These are phyloP conservation scores for Penicillium sclerotigenum DNA, from an alignment of 2,329 filamentous ascomycete species.

Conservation along the genomic window DNA sequence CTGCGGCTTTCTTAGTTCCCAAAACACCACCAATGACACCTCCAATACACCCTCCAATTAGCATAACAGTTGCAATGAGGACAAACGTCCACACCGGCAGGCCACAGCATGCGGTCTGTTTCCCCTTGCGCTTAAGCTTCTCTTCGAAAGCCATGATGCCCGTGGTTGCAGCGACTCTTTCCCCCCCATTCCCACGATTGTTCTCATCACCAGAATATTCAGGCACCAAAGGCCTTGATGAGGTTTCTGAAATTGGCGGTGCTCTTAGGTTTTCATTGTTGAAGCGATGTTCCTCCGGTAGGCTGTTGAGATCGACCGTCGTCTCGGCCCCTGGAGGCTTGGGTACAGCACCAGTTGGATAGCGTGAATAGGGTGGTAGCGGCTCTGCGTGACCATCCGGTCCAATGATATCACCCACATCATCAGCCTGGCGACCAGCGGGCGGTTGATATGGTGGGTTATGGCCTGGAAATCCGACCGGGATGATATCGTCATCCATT, in stretches of 20 bases:
- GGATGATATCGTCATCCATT: slow-evolving; percentile 49
- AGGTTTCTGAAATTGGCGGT: slow-evolving; percentile 31
- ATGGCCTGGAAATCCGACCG: slow-evolving; percentile 71
- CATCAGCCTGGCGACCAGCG: slow-evolving; percentile 67
- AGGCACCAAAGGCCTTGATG: slow-evolving; percentile 29
- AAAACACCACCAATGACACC: slow-evolving; percentile 55
- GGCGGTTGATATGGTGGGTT: slow-evolving; percentile 67
- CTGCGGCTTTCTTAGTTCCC: slow-evolving; percentile 42
- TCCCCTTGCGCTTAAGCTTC: slow-evolving; percentile 45
- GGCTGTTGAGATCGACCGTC: slow-evolving; percentile 37
- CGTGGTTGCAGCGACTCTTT: slow-evolving; percentile 27
- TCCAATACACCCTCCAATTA: slow-evolving; percentile 51
- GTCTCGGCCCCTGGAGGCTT: slow-evolving; percentile 48
- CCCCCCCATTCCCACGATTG: slow-evolving; percentile 13
- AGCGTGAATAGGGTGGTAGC: slow-evolving; percentile 85
- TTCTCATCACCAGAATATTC: slow-evolving; percentile 18
- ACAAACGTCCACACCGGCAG: slow-evolving; percentile 53
- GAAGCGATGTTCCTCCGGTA: slow-evolving; percentile 52
- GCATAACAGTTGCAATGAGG: slow-evolving; percentile 45
- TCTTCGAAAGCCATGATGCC: slow-evolving; percentile 44
- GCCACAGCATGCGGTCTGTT: slow-evolving; percentile 48
- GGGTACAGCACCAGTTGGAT: slow-evolving; percentile 70
- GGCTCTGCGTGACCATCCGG: slow-evolving; percentile 87
- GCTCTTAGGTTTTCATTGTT: slow-evolving; percentile 25
- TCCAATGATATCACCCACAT: slow-evolving; percentile 80